Conservation (phyloP, 192 early-diverging fungal genomes). For the Coemansia sp. region DNA sequence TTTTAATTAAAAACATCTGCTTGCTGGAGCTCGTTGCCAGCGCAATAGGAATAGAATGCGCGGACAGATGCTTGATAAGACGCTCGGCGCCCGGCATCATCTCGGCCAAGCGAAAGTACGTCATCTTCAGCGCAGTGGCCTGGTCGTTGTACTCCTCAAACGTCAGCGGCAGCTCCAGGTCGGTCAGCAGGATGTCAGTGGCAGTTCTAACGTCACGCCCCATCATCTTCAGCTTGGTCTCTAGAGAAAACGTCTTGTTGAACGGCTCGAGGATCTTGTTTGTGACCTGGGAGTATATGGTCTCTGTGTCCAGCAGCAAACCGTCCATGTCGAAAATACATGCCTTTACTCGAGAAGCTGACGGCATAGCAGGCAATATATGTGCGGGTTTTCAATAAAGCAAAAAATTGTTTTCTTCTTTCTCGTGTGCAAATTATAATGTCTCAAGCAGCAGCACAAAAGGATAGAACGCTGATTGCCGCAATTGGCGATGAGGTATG, state of each 20-base stretch:
- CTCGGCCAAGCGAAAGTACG: constrained; percentile 61
- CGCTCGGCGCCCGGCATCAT: constrained; percentile 66
- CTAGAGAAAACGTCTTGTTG: constrained; percentile 63
- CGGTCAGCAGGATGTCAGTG: constrained; percentile 64
- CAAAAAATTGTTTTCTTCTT: neutral
- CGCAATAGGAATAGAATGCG: constrained; percentile 74
- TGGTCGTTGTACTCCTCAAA: constrained; percentile 76
- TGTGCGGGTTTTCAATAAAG: too few species aligned
- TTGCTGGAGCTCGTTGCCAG: constrained; percentile 78
- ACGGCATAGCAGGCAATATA: constrained; percentile 10
- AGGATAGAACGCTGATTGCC: constrained; percentile 48
- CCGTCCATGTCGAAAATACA: constrained; percentile 86
- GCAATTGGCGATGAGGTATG: constrained; percentile 53
- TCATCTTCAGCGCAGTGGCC: constrained; percentile 53
- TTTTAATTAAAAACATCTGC: constrained; percentile 74
- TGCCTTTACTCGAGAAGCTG: constrained; percentile 52
- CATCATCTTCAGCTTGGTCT: constrained; percentile 73
- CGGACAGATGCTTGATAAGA: constrained; percentile 72
- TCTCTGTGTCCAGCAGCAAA: constrained; percentile 81
- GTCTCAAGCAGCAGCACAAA: constrained; percentile 26
- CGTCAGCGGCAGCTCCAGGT: constrained; percentile 68
- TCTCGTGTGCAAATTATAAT: constrained; percentile 7
- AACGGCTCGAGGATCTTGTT: constrained; percentile 76
- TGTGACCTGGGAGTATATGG: constrained; percentile 84
- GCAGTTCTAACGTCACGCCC: constrained; percentile 56